A percentile compares a stretch with the other conserved stretches of the same genome.
Evolutionary conservation across 2,329 filamentous ascomycete genomes (phyloP).

Genomic region (Colletotrichum cuscutae): DNA sequence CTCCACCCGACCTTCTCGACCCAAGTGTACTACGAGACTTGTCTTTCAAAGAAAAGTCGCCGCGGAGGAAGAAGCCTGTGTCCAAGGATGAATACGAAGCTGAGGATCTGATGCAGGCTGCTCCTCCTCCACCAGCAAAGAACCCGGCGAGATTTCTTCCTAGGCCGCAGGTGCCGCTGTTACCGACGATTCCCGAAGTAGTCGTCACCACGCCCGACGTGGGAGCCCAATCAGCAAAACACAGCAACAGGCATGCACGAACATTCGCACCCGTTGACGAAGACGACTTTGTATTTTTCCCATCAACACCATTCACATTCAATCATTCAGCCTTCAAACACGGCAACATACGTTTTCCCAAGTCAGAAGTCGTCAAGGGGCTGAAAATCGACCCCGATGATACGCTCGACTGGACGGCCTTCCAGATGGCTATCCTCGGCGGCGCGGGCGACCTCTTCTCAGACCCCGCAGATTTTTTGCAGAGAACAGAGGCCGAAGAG

Average conservation of each 20-base stretch:
- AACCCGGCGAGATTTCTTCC: constrained; percentile 38
- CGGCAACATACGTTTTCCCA: constrained; percentile 64
- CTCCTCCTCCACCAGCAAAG: constrained; percentile 47
- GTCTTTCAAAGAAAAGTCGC: constrained; percentile 35
- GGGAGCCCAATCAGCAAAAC: neutral
- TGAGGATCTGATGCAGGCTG: neutral
- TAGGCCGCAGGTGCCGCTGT: constrained; percentile 35
- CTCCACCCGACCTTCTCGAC: constrained; percentile 39
- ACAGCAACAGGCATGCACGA: constrained; percentile 4
- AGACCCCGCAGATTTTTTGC: constrained; percentile 54
- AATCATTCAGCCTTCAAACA: constrained; percentile 63
- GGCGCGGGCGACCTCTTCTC: constrained; percentile 63
- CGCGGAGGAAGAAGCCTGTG: neutral
- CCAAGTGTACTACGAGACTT: constrained; percentile 39
- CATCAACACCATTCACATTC: constrained; percentile 59
- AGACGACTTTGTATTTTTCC: constrained; percentile 59
- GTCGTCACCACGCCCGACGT: constrained; percentile 36
- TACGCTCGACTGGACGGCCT: constrained; percentile 71
- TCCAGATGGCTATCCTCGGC: constrained; percentile 72
- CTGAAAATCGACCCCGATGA: constrained; percentile 56
- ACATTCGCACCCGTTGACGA: constrained; percentile 44
- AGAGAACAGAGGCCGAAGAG: constrained; percentile 55
- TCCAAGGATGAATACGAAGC: constrained; percentile 24
- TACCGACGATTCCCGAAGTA: constrained; percentile 56
- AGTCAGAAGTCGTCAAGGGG: constrained; percentile 52